These are phyloP conservation scores for Pythium phragmiticola DNA, from an alignment of 352 stramenopile genomes.

Conservation along the genomic window DNA sequence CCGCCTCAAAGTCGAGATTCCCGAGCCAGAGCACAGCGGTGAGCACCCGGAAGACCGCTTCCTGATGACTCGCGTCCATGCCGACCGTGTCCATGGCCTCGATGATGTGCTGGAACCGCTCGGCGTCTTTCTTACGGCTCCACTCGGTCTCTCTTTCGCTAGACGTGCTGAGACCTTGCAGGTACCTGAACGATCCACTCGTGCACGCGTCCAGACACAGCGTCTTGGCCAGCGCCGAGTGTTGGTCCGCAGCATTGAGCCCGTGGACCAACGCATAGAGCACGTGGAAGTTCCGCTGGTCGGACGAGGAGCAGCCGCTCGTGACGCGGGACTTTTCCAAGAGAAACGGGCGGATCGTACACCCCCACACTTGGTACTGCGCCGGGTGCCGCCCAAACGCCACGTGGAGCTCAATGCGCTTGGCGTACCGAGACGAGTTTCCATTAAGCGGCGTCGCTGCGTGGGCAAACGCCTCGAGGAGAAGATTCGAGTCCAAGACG, in stretches of 20 bases:
- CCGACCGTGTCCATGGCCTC: conserved; percentile 44
- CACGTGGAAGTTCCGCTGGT: conserved; percentile 63
- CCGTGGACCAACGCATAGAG: conserved; percentile 69
- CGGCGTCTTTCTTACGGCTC: conserved; percentile 55
- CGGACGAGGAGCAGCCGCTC: neutral
- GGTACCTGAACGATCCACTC: conserved; percentile 51
- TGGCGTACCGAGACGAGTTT: conserved; percentile 79
- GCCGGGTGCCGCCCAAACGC: conserved; percentile 44
- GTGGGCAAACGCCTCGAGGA: conserved; percentile 79
- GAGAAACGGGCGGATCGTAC: conserved; percentile 55
- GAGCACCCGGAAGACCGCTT: conserved; percentile 56
- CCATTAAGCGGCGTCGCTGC: conserved; percentile 60
- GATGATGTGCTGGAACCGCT: conserved; percentile 65
- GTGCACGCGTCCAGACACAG: conserved; percentile 38
- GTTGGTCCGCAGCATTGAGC: conserved; percentile 35
- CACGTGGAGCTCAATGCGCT: conserved; percentile 51
- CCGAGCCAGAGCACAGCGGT: conserved; percentile 73
- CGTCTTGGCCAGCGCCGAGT: conserved; percentile 35
- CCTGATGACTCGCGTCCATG: conserved; percentile 38
- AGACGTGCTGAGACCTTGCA: conserved; percentile 14
- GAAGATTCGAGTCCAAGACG: conserved; percentile 65
- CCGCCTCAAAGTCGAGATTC: conserved; percentile 54
- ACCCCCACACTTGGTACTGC: conserved; percentile 58
- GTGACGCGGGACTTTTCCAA: conserved; percentile 71
- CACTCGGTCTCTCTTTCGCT: conserved; percentile 28